These are phyloP conservation scores for Juglanconis oblonga DNA, from an alignment of 2,329 filamentous ascomycete genomes.

Conservation along the genomic window DNA sequence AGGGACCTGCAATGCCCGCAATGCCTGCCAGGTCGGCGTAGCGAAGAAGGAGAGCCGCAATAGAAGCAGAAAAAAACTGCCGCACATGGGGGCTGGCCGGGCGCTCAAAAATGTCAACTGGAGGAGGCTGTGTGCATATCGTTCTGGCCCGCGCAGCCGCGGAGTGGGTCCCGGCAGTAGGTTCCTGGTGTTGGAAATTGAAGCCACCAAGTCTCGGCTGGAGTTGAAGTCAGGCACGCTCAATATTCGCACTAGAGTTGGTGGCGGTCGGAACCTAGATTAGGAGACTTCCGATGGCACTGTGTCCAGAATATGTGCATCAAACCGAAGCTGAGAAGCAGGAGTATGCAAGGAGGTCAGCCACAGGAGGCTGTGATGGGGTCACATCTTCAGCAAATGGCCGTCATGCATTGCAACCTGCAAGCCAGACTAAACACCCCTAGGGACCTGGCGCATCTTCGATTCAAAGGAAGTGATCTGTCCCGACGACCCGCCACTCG, in stretches of 20 bases:
- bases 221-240: background rate
- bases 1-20: background rate
- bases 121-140: background rate
- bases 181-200: background rate
- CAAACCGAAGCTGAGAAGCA: background rate
- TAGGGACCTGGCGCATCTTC: slow-evolving; percentile 6
- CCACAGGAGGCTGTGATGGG: slow-evolving; percentile 10
- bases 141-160: background rate
- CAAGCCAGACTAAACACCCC: slow-evolving; percentile 4
- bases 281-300: background rate
- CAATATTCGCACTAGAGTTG: background rate
- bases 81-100: no score
- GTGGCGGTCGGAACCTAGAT: no score
- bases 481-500: slow-evolving; percentile 6
- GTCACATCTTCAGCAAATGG: slow-evolving; percentile 2
- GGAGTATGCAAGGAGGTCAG: background rate
- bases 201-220: background rate
- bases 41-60: background rate
- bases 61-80: no score
- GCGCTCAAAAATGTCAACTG: background rate
- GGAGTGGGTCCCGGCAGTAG: background rate
- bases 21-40: background rate
- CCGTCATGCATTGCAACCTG: slow-evolving; percentile 6
- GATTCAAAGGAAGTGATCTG: slow-evolving; percentile 15
- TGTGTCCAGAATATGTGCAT: background rate